Evolutionary conservation across 139 green algal species (phyloP).

Genomic region (Asterochloris sp.): DNA sequence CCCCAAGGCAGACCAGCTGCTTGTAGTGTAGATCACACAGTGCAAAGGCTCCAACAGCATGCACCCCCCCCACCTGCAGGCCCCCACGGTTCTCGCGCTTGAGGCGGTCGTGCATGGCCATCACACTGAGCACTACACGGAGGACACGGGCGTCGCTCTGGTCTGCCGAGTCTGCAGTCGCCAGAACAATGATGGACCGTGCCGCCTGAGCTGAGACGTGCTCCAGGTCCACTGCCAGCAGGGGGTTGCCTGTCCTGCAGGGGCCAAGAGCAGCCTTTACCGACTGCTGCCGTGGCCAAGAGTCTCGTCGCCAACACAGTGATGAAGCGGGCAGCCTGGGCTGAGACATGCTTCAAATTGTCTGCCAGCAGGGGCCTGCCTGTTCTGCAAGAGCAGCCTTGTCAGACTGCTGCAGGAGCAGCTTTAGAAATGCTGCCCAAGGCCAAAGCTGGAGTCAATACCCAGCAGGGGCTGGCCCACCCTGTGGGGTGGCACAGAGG

Average conservation of each 20-base stretch:
- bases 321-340: too few relatives aligned
- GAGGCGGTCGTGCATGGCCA: slow-evolving; percentile 33
- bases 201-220: slow-evolving; percentile 40
- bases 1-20: neutral
- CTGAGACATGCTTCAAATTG: too few relatives aligned
- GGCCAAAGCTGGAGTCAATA: too few relatives aligned
- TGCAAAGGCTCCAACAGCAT: neutral
- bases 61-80: slow-evolving; percentile 10
- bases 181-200: slow-evolving; percentile 51
- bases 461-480: too few relatives aligned
- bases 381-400: too few relatives aligned
- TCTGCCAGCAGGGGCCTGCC: too few relatives aligned
- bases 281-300: neutral
- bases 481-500: too few relatives aligned
- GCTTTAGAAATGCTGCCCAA: too few relatives aligned
- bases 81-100: neutral
- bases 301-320: too few relatives aligned
- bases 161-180: slow-evolving; percentile 23
- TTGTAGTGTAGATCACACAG: too few relatives aligned
- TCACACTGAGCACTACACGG: slow-evolving; percentile 45
- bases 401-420: too few relatives aligned
- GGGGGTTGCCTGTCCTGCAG: slow-evolving; percentile 31
- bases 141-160: slow-evolving; percentile 31
- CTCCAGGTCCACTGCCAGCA: slow-evolving; percentile 44
- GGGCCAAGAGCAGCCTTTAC: neutral